Conservation (phyloP, 148 eudicot species). For the Amaranthus cruentus region DNA sequence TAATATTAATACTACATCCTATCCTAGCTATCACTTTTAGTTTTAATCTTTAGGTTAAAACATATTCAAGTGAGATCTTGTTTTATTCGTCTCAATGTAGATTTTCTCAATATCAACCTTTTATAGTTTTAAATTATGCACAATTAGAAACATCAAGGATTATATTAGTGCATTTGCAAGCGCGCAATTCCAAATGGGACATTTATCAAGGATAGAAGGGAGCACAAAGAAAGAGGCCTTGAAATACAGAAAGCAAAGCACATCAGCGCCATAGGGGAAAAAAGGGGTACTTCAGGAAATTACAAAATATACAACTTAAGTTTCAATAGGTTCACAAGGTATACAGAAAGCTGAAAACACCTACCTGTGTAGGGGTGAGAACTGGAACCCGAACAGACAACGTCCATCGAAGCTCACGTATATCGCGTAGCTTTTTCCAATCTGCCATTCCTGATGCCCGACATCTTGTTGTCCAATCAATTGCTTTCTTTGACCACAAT, state of each 20-base stretch:
- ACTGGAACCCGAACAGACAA: constrained; percentile 88
- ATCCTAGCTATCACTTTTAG: too few relatives aligned
- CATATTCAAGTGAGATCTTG: too few relatives aligned
- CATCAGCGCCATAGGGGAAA: not conserved
- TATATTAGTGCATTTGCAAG: too few relatives aligned
- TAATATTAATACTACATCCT: too few relatives aligned
- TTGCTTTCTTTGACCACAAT: constrained; percentile 77
- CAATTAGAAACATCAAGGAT: too few relatives aligned
- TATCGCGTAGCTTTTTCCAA: constrained; percentile 90
- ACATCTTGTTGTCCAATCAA: constrained; percentile 92
- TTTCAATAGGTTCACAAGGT: not conserved
- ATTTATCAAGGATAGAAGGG: too few relatives aligned
- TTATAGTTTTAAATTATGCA: too few relatives aligned
- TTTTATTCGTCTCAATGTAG: too few relatives aligned
- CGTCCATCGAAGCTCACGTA: constrained; percentile 98
- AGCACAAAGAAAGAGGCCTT: not conserved
- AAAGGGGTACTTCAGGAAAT: not conserved
- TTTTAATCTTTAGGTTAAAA: too few relatives aligned
- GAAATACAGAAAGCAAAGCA: not conserved
- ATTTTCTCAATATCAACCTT: too few relatives aligned
- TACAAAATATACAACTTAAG: not conserved
- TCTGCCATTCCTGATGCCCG: constrained; percentile 90
- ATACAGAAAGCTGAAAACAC: not conserved
- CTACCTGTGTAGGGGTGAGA: constrained; percentile 83
- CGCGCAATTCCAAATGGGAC: too few relatives aligned